These are phyloP conservation scores for Pythium plurisporium DNA, from an alignment of 352 stramenopile species.

Conservation along the genomic window DNA sequence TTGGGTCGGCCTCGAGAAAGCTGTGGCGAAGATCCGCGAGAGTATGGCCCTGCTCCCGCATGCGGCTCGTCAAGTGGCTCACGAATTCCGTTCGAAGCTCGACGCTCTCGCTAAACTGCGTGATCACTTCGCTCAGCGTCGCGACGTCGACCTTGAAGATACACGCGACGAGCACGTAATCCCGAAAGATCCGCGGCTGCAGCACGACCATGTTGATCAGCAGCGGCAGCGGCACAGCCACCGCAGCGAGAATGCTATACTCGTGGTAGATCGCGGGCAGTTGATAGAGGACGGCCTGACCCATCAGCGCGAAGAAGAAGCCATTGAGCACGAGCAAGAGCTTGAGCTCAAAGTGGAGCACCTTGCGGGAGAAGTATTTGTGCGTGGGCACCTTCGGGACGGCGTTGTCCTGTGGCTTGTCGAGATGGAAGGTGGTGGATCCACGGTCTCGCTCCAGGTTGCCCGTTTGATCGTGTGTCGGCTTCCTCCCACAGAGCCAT, in stretches of 20 bases:
- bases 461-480: not conserved
- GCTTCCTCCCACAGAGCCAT: not conserved
- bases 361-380: constrained; percentile 14
- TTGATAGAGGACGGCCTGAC: constrained; percentile 18
- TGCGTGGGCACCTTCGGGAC: not conserved
- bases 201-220: constrained; percentile 20
- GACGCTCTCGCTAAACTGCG: constrained; percentile 20
- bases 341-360: constrained; percentile 11
- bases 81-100: constrained; percentile 22
- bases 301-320: constrained; percentile 22
- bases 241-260: not conserved
- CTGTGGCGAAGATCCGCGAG: not conserved
- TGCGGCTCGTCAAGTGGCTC: constrained; percentile 3
- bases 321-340: constrained; percentile 20
- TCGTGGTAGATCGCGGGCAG: constrained; percentile 7
- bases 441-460: not conserved
- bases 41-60: constrained; percentile 8
- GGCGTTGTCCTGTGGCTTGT: not conserved
- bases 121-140: constrained; percentile 20
- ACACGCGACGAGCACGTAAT: constrained; percentile 16
- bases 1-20: constrained; percentile 8
- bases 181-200: constrained; percentile 16
- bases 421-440: not conserved
- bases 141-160: constrained; percentile 16
- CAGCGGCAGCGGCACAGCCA: constrained; percentile 10